Percentiles rank a stretch among this genome's conserved stretches.
Evolutionary conservation across 176 grass and related monocot species (phyloP).

Genomic region (Oryza nivara): DNA sequence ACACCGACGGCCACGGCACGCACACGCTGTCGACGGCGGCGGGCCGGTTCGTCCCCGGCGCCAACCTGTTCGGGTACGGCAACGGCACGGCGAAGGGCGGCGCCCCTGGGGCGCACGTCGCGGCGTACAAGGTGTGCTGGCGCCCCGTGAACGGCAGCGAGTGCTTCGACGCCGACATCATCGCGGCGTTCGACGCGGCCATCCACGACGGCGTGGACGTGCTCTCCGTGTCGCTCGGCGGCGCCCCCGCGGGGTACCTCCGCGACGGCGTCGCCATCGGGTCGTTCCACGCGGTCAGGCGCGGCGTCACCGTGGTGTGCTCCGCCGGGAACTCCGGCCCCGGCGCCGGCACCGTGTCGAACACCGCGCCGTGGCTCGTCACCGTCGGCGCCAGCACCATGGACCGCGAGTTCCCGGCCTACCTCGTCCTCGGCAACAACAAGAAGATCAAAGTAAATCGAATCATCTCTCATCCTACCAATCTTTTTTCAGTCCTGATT

Average conservation of each 20-base stretch:
- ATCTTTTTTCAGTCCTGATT: not conserved
- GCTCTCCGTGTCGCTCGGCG: slow-evolving; percentile 84
- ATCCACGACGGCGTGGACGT: slow-evolving; percentile 88
- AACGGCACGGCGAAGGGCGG: slow-evolving; percentile 92
- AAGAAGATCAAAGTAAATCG: slow-evolving; percentile 59
- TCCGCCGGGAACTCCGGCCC: slow-evolving; percentile 88
- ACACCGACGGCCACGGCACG: slow-evolving; percentile 87
- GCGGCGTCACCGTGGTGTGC: slow-evolving; percentile 69
- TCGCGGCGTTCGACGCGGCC: slow-evolving; percentile 81
- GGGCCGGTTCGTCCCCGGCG: slow-evolving; percentile 56
- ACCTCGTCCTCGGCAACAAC: slow-evolving; percentile 53
- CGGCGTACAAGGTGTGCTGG: slow-evolving; percentile 98
- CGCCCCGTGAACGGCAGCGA: slow-evolving; percentile 80
- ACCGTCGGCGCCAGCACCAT: slow-evolving; percentile 85
- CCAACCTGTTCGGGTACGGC: slow-evolving; percentile 75
- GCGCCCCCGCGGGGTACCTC: slow-evolving; percentile 58
- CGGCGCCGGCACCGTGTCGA: slow-evolving; percentile 55
- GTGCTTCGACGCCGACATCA: slow-evolving; percentile 90
- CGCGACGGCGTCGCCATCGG: slow-evolving; percentile 79
- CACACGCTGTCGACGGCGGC: slow-evolving; percentile 95
- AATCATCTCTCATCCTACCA: not conserved
- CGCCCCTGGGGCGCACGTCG: slow-evolving; percentile 57
- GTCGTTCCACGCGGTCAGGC: slow-evolving; percentile 77
- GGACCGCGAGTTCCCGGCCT: slow-evolving; percentile 79
- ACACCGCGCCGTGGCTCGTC: slow-evolving; percentile 86